These are phyloP conservation scores for Dendrobium nobile DNA, from an alignment of 106 monocot genomes.

Conservation along the genomic window DNA sequence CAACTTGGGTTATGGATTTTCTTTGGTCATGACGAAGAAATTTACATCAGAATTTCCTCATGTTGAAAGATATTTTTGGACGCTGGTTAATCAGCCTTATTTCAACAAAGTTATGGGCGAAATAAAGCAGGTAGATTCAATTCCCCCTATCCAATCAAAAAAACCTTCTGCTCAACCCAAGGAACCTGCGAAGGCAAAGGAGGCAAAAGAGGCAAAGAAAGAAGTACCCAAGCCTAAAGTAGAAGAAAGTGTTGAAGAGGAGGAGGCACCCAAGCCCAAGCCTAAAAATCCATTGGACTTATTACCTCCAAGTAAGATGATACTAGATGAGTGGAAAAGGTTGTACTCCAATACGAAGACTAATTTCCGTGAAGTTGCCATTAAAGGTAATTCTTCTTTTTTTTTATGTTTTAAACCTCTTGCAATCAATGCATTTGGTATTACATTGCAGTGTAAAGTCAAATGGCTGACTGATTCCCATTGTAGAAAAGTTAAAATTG, in stretches of 20 bases:
- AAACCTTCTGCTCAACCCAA: constrained; percentile 47
- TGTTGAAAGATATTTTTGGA: constrained; percentile 93
- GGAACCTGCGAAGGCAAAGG: constrained; percentile 46
- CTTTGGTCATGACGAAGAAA: constrained; percentile 47
- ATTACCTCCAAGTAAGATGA: constrained; percentile 87
- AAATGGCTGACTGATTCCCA: background rate
- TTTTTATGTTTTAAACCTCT: background rate
- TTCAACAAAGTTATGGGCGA: constrained; percentile 62
- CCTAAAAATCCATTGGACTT: constrained; percentile 80
- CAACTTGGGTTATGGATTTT: constrained; percentile 56
- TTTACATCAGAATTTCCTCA: constrained; percentile 85
- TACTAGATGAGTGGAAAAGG: constrained; percentile 96
- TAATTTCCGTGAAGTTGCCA: constrained; percentile 91
- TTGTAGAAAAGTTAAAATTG: too few species aligned
- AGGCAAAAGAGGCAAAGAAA: constrained; percentile 40
- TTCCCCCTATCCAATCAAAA: constrained; percentile 40
- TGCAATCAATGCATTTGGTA: background rate
- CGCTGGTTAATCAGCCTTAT: constrained; percentile 80
- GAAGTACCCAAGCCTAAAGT: constrained; percentile 55
- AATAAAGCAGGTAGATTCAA: constrained; percentile 61
- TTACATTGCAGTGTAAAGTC: background rate
- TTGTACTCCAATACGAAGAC: constrained; percentile 94
- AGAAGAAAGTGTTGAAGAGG: constrained; percentile 32
- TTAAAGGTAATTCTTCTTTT: constrained; percentile 56
- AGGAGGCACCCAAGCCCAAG: constrained; percentile 73